Percentiles rank a stretch among this genome's conserved stretches.
phyloP scores from a whole-genome alignment of 116 monocot genomes.

The Thalassia testudinum region DNA sequence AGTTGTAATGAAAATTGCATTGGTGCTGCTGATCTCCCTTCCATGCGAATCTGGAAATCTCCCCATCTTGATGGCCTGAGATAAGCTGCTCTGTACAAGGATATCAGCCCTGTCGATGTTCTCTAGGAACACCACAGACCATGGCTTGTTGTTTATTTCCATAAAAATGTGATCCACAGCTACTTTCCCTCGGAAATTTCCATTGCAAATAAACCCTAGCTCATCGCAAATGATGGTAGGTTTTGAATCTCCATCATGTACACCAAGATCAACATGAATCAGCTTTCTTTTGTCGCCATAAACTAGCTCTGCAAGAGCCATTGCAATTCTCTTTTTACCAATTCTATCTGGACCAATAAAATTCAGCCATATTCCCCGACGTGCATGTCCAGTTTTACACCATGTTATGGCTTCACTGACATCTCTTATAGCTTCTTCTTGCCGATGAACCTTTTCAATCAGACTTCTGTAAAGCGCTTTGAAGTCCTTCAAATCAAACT shows the following conservation, averaged over 20 bases:
- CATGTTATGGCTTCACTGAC: slow-evolving; percentile 33
- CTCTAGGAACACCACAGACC: slow-evolving; percentile 62
- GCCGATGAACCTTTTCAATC: slow-evolving; percentile 50
- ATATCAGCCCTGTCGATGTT: slow-evolving; percentile 79
- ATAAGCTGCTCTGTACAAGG: slow-evolving; percentile 48
- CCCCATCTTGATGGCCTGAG: slow-evolving; percentile 44
- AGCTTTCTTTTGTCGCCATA: slow-evolving; percentile 49
- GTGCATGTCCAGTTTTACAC: slow-evolving; percentile 31
- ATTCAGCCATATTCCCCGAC: slow-evolving; percentile 55
- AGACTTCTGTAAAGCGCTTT: slow-evolving; percentile 44
- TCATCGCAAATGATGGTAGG: slow-evolving; percentile 14
- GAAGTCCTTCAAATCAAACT: slow-evolving; percentile 35
- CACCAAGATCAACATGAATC: slow-evolving; percentile 49
- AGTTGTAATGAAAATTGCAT: slow-evolving; percentile 47
- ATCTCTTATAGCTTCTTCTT: slow-evolving; percentile 62
- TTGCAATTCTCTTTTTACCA: slow-evolving; percentile 50
- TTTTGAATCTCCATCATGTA: slow-evolving; percentile 10
- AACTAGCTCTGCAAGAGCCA: slow-evolving; percentile 62
- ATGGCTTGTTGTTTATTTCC: slow-evolving; percentile 53
- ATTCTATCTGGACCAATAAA: slow-evolving; percentile 70
- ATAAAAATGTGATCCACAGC: slow-evolving; percentile 53
- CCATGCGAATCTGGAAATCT: slow-evolving; percentile 53
- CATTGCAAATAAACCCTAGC: slow-evolving; percentile 8
- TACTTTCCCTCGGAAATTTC: slow-evolving; percentile 45
- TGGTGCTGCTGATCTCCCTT: slow-evolving; percentile 43